Conservation (phyloP, 257 asterid genomes). For the Fraxinus quadrangulata region DNA sequence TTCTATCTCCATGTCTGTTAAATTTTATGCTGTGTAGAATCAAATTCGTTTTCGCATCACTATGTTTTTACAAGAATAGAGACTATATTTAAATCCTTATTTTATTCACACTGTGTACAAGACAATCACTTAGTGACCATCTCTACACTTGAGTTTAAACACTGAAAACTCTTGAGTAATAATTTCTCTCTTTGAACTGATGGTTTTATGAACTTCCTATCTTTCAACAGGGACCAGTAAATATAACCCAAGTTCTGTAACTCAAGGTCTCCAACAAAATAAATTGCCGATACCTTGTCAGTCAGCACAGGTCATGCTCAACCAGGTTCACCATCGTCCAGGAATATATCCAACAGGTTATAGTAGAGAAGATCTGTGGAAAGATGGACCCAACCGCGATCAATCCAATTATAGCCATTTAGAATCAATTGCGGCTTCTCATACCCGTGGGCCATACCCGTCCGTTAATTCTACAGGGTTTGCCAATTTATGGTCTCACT, state of each 20-base stretch:
- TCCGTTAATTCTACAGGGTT: constrained; percentile 34
- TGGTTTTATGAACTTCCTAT: background rate
- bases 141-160: background rate
- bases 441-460: constrained; percentile 44
- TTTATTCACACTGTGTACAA: background rate
- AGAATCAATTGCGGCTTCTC: constrained; percentile 51
- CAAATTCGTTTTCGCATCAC: background rate
- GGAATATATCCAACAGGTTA: constrained; percentile 43
- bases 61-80: background rate
- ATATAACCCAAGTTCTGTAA: constrained; percentile 38
- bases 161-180: background rate
- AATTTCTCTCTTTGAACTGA: background rate
- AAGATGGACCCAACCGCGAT: constrained; percentile 41
- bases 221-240: constrained; percentile 52
- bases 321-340: constrained; percentile 40
- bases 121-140: background rate
- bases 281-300: constrained; percentile 44
- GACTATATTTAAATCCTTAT: background rate
- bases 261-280: constrained; percentile 46
- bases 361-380: constrained; percentile 51
- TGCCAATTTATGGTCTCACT: constrained; percentile 52
- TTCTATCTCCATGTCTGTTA: no score
- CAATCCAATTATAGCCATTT: constrained; percentile 37
- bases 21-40: background rate
- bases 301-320: constrained; percentile 42